Conservation (phyloP, 108 stramenopile species). For the Cyclotella baltica region DNA sequence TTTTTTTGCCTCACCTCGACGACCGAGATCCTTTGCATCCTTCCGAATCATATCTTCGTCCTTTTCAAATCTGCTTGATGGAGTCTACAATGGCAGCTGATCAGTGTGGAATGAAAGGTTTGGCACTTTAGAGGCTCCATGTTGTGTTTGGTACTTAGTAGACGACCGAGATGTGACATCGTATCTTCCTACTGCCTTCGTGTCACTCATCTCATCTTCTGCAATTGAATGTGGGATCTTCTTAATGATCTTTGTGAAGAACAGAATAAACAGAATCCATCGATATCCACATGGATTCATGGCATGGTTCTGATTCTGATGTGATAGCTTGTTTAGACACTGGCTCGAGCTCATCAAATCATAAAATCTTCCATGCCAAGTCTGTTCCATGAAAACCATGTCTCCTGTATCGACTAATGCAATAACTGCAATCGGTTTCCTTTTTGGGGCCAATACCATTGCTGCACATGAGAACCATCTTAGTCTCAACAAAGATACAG, state of each 20-base stretch:
- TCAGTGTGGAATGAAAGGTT: no score
- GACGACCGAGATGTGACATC: no score
- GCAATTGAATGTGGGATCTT: neutral
- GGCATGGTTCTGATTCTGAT: neutral
- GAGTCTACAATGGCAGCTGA: no score
- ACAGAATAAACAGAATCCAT: neutral
- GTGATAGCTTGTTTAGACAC: neutral
- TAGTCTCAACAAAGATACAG: conserved; percentile 18
- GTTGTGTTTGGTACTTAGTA: no score
- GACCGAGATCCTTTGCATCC: no score
- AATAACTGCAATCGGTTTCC: neutral
- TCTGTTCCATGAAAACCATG: neutral
- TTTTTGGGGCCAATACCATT: neutral
- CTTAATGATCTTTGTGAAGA: neutral
- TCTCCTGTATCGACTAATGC: neutral
- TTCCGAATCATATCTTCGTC: no score
- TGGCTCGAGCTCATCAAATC: neutral
- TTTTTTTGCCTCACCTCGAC: no score
- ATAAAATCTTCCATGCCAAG: neutral
- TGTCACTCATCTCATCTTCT: no score
- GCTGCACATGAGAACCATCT: neutral
- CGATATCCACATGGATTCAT: conserved; percentile 5
- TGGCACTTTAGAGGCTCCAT: no score
- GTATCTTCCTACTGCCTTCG: no score
- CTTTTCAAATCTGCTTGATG: no score